Evolutionary conservation across 1,139 yeast species (phyloP).

Genomic region (Zygosaccharomyces sapae): DNA sequence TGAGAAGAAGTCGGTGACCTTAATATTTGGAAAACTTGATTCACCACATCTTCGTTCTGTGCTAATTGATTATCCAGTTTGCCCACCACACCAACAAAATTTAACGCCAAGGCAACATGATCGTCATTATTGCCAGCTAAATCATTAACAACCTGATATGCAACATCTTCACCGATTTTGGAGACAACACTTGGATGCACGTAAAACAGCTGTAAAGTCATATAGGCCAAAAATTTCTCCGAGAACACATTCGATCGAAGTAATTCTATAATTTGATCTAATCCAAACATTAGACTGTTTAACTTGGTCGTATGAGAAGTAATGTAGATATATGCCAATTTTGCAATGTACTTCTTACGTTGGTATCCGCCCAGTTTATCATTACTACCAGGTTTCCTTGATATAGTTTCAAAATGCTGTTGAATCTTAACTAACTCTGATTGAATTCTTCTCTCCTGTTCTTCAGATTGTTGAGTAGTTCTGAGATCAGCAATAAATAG

Average conservation of each 20-base stretch:
- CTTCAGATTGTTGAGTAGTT: slow-evolving; percentile 61
- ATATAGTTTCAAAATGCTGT: slow-evolving; percentile 51
- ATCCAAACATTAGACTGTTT: slow-evolving; percentile 58
- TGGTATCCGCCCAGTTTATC: slow-evolving; percentile 62
- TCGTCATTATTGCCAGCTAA: slow-evolving; percentile 53
- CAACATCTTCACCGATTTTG: slow-evolving; percentile 32
- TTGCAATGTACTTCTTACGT: slow-evolving; percentile 80
- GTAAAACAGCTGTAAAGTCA: slow-evolving; percentile 59
- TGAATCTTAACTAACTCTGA: slow-evolving; percentile 79
- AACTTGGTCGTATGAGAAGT: slow-evolving; percentile 52
- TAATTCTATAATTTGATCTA: slow-evolving; percentile 58
- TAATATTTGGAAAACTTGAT: slow-evolving; percentile 64
- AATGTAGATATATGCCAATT: slow-evolving; percentile 64
- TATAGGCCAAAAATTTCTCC: slow-evolving; percentile 82
- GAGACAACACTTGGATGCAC: slow-evolving; percentile 43
- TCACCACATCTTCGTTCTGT: slow-evolving; percentile 45
- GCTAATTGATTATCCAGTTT: slow-evolving; percentile 42
- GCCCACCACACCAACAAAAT: slow-evolving; percentile 60
- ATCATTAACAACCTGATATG: slow-evolving; percentile 55
- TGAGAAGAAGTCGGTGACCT: slow-evolving; percentile 68
- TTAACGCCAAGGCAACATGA: slow-evolving; percentile 66
- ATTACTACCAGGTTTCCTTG: slow-evolving; percentile 19
- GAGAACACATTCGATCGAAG: slow-evolving; percentile 54
- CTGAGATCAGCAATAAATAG: slow-evolving; percentile 86
- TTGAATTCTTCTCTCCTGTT: slow-evolving; percentile 73